These are phyloP conservation scores for Erysimum cheiri DNA, from an alignment of 441 rosid genomes.

Conservation along the genomic window DNA sequence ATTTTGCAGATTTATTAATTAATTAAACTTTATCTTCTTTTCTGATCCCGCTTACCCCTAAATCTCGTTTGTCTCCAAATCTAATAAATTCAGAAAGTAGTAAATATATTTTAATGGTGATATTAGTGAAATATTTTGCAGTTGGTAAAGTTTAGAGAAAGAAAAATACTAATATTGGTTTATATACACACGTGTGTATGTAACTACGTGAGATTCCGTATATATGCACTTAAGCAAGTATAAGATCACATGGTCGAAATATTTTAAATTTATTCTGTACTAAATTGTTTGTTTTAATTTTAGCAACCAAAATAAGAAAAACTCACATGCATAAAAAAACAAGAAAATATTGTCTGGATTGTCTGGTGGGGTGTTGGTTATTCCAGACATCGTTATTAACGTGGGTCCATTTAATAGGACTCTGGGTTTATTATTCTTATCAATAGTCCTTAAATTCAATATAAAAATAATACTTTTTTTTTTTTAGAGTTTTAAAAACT, in stretches of 20 bases:
- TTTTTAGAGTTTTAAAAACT: background rate
- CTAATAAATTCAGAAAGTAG: background rate
- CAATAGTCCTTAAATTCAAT: conserved; percentile 17
- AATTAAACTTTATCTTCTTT: conserved; percentile 7
- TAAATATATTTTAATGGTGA: background rate
- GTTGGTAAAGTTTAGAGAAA: background rate
- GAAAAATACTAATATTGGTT: background rate
- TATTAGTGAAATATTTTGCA: background rate
- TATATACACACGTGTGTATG: conserved; percentile 27
- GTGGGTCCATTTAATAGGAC: conserved; percentile 35
- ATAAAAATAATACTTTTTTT: background rate
- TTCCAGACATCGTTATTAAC: conserved; percentile 47
- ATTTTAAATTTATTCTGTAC: conserved; percentile 15
- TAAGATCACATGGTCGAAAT: conserved; percentile 33
- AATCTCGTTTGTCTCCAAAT: conserved; percentile 2
- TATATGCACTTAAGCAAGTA: background rate
- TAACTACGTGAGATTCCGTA: conserved; percentile 20
- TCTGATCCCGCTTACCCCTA: background rate
- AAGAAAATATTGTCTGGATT: conserved; percentile 30
- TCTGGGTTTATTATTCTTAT: conserved; percentile 28
- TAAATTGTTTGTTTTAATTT: conserved; percentile 11
- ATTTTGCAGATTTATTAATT: background rate
- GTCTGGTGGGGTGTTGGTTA: conserved; percentile 39
- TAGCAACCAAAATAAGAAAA: conserved; percentile 1
- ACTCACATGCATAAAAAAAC: conserved; percentile 38